A percentile compares a stretch with the other conserved stretches of the same genome.
Evolutionary conservation across 208 protist species (phyloP).

Genomic region (Crithidia thermophila): DNA sequence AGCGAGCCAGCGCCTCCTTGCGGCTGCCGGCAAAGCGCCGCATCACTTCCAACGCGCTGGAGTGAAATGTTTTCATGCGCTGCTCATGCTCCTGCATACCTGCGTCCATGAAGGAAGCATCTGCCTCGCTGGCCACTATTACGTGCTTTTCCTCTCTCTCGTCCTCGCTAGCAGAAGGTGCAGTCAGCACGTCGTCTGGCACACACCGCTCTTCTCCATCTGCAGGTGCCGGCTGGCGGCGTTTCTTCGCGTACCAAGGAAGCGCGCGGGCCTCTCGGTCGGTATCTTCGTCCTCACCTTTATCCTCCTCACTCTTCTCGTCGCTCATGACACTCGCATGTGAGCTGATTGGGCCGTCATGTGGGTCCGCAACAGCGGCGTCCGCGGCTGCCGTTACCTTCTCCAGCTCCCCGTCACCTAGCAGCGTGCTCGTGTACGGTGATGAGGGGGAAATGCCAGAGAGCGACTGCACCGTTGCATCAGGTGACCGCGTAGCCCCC

Average conservation of each 20-base stretch:
- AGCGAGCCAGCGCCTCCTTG: conserved; percentile 74
- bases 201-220: no score
- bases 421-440: conserved; percentile 57
- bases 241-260: no score
- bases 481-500: conserved; percentile 15
- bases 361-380: no score
- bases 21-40: conserved; percentile 71
- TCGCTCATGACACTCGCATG: no score
- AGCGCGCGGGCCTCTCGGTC: no score
- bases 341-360: no score
- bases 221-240: no score
- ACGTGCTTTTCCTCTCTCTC: no score
- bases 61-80: conserved; percentile 65
- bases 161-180: no score
- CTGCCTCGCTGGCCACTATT: conserved; percentile 4
- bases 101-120: conserved; percentile 16
- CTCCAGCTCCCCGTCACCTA: conserved; percentile 20
- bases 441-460: conserved; percentile 72
- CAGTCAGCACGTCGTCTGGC: no score
- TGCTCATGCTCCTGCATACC: conserved; percentile 48
- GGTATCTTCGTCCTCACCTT: no score
- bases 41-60: conserved; percentile 76
- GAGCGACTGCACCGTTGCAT: conserved; percentile 58
- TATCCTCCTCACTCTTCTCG: no score
- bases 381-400: not conserved